A percentile compares a stretch with the other conserved stretches of the same genome.
Evolutionary conservation across 1,284 basidiomycete species (phyloP).

Genomic region (Austropuccinia psidii): DNA sequence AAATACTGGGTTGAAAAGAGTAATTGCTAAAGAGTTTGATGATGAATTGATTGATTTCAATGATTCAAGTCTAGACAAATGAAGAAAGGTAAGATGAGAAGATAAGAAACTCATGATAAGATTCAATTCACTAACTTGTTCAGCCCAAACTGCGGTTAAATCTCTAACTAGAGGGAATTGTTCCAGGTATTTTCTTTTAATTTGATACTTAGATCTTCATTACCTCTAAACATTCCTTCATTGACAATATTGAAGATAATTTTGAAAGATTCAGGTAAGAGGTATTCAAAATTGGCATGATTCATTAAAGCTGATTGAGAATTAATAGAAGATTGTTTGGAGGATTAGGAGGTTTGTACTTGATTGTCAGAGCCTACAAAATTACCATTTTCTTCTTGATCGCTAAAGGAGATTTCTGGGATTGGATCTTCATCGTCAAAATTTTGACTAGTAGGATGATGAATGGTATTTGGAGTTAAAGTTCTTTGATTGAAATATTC

Average conservation of each 20-base stretch:
- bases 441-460: constrained; percentile 11
- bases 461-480: not conserved
- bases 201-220: constrained; percentile 67
- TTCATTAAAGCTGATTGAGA: not conserved
- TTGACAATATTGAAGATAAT: constrained; percentile 76
- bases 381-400: constrained; percentile 43
- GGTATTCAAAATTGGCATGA: constrained; percentile 48
- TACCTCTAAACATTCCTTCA: constrained; percentile 73
- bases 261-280: constrained; percentile 73
- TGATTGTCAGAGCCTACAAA: constrained; percentile 37
- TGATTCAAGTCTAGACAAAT: constrained; percentile 66
- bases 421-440: constrained; percentile 2
- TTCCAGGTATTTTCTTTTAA: constrained; percentile 79
- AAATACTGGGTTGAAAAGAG: no score
- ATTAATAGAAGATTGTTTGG: constrained; percentile 39
- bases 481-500: constrained; percentile 12
- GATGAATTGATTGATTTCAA: no score
- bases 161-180: constrained; percentile 84
- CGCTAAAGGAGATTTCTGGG: constrained; percentile 20
- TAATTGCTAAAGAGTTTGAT: no score
- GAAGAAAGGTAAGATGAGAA: constrained; percentile 9
- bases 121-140: constrained; percentile 57
- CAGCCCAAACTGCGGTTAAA: constrained; percentile 83
- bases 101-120: not conserved
- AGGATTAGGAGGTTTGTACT: constrained; percentile 37